Base-by-base conservation (phyloP, 108 stramenopile species). In the Pseudonitzschia multiseries region DNA sequence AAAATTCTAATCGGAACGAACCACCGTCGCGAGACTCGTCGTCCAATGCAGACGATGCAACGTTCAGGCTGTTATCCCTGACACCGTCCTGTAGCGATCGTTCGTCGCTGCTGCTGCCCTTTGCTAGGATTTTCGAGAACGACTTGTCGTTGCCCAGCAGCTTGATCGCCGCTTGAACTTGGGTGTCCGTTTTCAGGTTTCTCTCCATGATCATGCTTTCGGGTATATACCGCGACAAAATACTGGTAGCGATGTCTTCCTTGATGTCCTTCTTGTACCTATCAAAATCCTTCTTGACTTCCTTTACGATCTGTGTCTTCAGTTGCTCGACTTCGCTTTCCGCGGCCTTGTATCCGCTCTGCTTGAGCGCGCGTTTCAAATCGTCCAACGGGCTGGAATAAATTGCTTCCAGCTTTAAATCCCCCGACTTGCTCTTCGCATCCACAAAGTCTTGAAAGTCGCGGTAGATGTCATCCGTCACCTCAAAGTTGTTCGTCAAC, bases 171-270 rank as follows among this genome's bases (percentile, higher is more conserved):
- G 65, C 91, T 21, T 69, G 40, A 1, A 95, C 94, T 76, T 92
- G 91, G 41, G 61, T 69, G 59, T 95, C 94, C 17, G 75, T 77
- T 46, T 72, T 71, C 13, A 95, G 68, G 6, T 81, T 75, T 31
- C 83, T 77, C 65, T 92, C 89, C 61, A 95, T 79, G 14, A 95
- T 69, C 94, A 95, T 91, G 59, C 86, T 86, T 65, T 95, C 94
- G 17, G 94, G 94, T 4, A 95, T 53, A 65, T 92, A 95, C 62
- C 94, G 70, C 28, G 94, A 78, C 29, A 95, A 57, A 44, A 95
- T 95, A 60, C 79, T 82, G 57, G 86, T 84, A 28, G 86, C 79
- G 20, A 95, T 75, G 71, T 92, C 94, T 83, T 95, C 94, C 69
- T 88, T 91, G 70, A 95, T 88, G 70, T 95, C 91, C 26, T 73